A percentile compares a stretch with the other conserved stretches of the same genome.
Conservation (phyloP, 2,329 filamentous ascomycete genomes). For the Fusarium musae region DNA sequence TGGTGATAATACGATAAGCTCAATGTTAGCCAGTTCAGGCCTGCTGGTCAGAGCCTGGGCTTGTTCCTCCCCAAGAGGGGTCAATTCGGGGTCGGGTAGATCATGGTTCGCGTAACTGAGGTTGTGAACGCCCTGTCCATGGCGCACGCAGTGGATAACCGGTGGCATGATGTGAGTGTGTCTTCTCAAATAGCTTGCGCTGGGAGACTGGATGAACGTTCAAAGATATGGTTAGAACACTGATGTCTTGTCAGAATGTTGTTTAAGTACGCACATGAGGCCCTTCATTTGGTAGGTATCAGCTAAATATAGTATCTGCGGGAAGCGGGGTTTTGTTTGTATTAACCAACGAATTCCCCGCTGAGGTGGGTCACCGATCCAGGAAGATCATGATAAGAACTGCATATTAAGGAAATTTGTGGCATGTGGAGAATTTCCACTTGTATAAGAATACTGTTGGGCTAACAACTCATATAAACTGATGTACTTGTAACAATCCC, state of each 20-base stretch:
- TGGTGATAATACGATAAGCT: neutral
- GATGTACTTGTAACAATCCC: neutral
- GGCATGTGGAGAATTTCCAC: neutral
- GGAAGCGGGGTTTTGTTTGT: neutral
- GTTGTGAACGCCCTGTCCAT: constrained; percentile 1
- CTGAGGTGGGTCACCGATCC: neutral
- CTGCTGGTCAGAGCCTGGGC: neutral
- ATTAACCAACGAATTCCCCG: neutral
- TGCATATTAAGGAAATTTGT: neutral
- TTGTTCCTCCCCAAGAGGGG: neutral
- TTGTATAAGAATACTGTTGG: neutral
- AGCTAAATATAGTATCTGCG: neutral
- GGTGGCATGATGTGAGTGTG: neutral
- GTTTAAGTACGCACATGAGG: neutral
- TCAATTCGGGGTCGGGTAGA: neutral
- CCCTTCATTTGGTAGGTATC: neutral
- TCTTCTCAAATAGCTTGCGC: neutral
- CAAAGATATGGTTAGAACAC: neutral
- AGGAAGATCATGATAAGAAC: rapidly evolving
- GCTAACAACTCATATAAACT: neutral
- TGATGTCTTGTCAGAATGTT: neutral
- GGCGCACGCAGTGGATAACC: neutral
- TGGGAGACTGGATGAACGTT: neutral
- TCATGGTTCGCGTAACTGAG: neutral
- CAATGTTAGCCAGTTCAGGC: neutral